Evolutionary conservation across 345 rosid species (phyloP), one percentile per base, ranked within the genome.

Genomic region (Moricandia arvensis): DNA sequence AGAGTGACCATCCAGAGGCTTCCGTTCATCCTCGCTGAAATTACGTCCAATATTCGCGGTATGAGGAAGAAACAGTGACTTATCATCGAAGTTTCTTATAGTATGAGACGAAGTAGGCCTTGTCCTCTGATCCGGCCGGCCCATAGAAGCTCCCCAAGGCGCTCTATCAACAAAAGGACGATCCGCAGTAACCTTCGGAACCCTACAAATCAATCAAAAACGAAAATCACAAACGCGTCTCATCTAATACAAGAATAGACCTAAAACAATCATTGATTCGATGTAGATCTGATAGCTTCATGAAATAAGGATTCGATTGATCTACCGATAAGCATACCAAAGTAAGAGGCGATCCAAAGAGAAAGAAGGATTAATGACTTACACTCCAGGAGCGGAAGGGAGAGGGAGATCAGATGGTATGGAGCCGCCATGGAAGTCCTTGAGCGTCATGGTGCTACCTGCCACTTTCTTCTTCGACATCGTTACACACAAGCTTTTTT

Each of bases 341-440:
- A 13, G 30, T 18, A 71, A 21, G 63, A 72, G 59, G 18, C 58
- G 69, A 49, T 73, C 68, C 24, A 21, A 21, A 21, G 24, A 21
- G 24, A 21, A 21, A 53, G 35, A 33, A 18, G 47, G 21, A 34
- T 26, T 21, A 21, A 16, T 30, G 17, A 79, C 88, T 86, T 86
- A 90, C 98, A 87, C 86, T 79, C 96, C 95, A 72, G 95, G 98
- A 76, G 96, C 96, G 27, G 98, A 93, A 79, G 98, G 98, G 12
- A 93, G 90, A 75, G 85, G 84, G 67, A 90, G 88, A 86, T 93
- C 93, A 72, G 93, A 66, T 43, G 95, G 95, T 63, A 93, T 93
- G 34, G 95, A 89, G 66, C 96, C 96, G 77, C 98, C 96, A 78
- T 90, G 98, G 83, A 93, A 93, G 69, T 88, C 98, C 86, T 89